These are phyloP conservation scores for Echinosophora koreensis DNA, from an alignment of 306 rosid species.

Conservation along the genomic window DNA sequence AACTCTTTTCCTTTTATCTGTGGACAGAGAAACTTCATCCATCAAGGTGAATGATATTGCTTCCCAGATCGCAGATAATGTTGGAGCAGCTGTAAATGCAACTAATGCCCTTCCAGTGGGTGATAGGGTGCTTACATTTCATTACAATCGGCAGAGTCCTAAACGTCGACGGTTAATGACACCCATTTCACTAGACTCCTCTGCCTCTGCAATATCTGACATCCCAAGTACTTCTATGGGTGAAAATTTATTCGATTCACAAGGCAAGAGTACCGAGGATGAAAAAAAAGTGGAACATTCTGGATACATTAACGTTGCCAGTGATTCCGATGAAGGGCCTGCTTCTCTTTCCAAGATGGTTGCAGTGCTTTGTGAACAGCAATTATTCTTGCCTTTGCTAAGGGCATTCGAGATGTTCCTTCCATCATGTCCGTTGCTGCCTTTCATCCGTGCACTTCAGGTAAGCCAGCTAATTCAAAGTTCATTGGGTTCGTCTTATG, in stretches of 20 bases:
- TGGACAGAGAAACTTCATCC: slow-evolving; percentile 90
- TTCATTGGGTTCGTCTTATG: slow-evolving; percentile 24
- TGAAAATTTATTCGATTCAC: slow-evolving; percentile 56
- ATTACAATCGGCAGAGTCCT: slow-evolving; percentile 81
- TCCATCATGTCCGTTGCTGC: slow-evolving; percentile 90
- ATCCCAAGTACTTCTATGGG: slow-evolving; percentile 55
- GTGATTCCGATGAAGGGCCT: slow-evolving; percentile 73
- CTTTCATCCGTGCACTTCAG: slow-evolving; percentile 96
- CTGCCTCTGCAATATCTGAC: slow-evolving; percentile 51
- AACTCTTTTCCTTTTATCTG: slow-evolving; percentile 49
- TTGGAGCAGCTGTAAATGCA: slow-evolving; percentile 92
- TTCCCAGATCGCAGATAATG: slow-evolving; percentile 85
- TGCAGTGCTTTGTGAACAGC: slow-evolving; percentile 92
- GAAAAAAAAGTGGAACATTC: slow-evolving; percentile 57
- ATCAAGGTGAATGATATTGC: slow-evolving; percentile 94
- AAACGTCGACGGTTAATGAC: slow-evolving; percentile 80
- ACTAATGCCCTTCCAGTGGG: slow-evolving; percentile 73
- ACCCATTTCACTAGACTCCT: slow-evolving; percentile 55
- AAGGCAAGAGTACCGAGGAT: slow-evolving; percentile 50
- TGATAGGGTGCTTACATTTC: slow-evolving; percentile 72
- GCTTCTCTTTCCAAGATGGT: slow-evolving; percentile 91
- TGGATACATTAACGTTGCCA: slow-evolving; percentile 43
- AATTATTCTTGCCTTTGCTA: slow-evolving; percentile 84
- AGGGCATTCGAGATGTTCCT: slow-evolving; percentile 98
- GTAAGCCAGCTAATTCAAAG: slow-evolving; percentile 58